phyloP scores from a whole-genome alignment of 345 rosid genomes.

The Eutrema heterophyllum region DNA sequence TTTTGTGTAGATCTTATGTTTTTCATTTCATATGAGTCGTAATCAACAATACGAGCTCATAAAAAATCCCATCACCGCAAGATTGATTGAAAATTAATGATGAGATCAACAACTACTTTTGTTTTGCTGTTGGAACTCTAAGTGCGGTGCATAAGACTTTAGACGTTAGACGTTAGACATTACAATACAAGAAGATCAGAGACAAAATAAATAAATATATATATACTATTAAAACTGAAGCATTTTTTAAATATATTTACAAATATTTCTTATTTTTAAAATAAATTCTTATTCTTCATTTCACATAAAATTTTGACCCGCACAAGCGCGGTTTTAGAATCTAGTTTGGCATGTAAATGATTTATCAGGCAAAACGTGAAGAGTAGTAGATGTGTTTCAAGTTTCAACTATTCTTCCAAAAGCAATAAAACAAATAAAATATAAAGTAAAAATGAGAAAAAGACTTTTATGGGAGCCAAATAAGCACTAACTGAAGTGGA shows the following conservation, averaged over 20 bases:
- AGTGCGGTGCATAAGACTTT: not conserved
- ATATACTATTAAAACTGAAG: too few species aligned
- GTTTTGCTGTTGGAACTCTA: conserved; percentile 6
- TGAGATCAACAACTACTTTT: conserved; percentile 16
- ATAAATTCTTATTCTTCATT: too few species aligned
- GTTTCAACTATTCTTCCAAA: not conserved
- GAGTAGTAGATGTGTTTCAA: conserved; percentile 22
- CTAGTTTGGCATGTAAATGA: not conserved
- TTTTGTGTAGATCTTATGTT: not conserved
- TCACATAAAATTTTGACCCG: too few species aligned
- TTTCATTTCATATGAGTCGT: not conserved
- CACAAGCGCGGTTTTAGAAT: too few species aligned
- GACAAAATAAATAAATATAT: too few species aligned
- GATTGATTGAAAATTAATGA: conserved; percentile 19
- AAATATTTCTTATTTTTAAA: too few species aligned
- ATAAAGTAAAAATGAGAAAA: not conserved
- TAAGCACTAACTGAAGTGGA: conserved; percentile 13
- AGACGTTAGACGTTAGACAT: not conserved
- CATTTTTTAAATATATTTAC: too few species aligned
- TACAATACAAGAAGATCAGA: conserved; percentile 8
- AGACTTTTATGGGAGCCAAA: not conserved
- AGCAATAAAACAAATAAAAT: not conserved
- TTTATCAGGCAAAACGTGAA: conserved; percentile 13
- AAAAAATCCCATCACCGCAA: conserved; percentile 14
- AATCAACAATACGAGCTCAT: not conserved